Evolutionary conservation across 202 grass and related monocot genomes (phyloP), one percentile per base, ranked within the genome.

Genomic region (Musa balbisiana): DNA sequence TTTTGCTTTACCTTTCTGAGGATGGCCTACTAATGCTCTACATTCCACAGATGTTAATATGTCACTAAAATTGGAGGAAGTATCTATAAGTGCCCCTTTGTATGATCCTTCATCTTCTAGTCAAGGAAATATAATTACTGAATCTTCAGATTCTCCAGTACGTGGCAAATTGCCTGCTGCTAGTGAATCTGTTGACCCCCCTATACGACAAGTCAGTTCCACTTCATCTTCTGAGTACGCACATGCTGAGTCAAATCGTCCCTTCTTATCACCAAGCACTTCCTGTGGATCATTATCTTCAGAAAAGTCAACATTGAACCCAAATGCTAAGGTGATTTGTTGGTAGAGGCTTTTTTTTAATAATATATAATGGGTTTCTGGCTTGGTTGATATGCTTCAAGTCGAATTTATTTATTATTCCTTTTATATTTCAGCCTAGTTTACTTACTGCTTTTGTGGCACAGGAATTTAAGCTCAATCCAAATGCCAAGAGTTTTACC

Each of bases 391-490:
- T 74, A 16, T 77, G 58, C 63, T 43, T 43, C 33, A 43, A 43
- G 33, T 43, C 33, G 3, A 15, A 16, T 55, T 72, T 12, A 69
- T 76, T 84, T 16, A 25, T 50, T 69, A 2, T 26, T 33, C 15
- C 11, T 15, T 67, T 29, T 33, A 15, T 67, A 67, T 67, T 27
- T 67, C 27, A 43, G n/a, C 12, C 21, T 67, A 33, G 64, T 67
- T 16, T 27, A 1, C 27, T 51, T 43, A 8, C 33, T 50, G 67
- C 3, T 69, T 29, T 51, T 69, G 43, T 81, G 54, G 51, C 76
- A 26, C 95, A 99, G 95, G 95, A 99, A 85, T 99, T 99, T 80
- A 99, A 90, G 83, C 71, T 95, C 67, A 99, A 99, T 71, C 95
- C 95, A 52, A 92, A 99, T 84, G 95, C 95, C 14, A 99, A 89